A percentile compares a stretch with the other conserved stretches of the same genome.
phyloP scores from a whole-genome alignment of 2,329 filamentous ascomycete species.

The Pseudogymnoascus sp. region DNA sequence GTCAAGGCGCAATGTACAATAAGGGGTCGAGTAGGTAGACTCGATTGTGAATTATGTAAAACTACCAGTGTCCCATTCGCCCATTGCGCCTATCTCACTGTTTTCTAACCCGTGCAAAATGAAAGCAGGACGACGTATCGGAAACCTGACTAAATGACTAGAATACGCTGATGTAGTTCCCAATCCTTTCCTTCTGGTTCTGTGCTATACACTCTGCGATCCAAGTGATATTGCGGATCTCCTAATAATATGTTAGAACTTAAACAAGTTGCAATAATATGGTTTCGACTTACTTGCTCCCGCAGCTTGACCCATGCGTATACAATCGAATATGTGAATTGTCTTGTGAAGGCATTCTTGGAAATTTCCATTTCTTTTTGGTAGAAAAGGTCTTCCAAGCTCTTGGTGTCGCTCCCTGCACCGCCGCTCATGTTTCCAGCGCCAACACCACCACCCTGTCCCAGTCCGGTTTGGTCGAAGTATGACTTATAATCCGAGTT shows the following conservation, averaged over 20 bases:
- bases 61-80: constrained; percentile 4
- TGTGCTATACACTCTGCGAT: constrained; percentile 99
- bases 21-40: constrained; percentile 10
- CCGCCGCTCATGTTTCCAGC: constrained; percentile 81
- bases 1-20: constrained; percentile 20
- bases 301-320: constrained; percentile 97
- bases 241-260: constrained; percentile 45
- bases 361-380: constrained; percentile 99
- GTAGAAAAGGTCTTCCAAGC: constrained; percentile 95
- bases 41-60: constrained; percentile 8
- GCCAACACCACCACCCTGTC: constrained; percentile 62
- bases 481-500: constrained; percentile 90
- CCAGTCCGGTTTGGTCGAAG: constrained; percentile 83
- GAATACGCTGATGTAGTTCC: constrained; percentile 98
- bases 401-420: constrained; percentile 71
- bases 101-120: constrained; percentile 5
- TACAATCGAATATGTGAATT: constrained; percentile 90
- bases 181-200: constrained; percentile 98
- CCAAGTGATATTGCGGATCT: constrained; percentile 99
- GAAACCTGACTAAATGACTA: constrained; percentile 33
- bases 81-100: constrained; percentile 2
- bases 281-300: constrained; percentile 66
- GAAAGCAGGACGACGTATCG: not conserved
- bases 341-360: constrained; percentile 87
- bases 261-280: constrained; percentile 7